These are phyloP conservation scores for Thraustochytrium striatum DNA, from an alignment of 352 stramenopile genomes.

Conservation along the genomic window DNA sequence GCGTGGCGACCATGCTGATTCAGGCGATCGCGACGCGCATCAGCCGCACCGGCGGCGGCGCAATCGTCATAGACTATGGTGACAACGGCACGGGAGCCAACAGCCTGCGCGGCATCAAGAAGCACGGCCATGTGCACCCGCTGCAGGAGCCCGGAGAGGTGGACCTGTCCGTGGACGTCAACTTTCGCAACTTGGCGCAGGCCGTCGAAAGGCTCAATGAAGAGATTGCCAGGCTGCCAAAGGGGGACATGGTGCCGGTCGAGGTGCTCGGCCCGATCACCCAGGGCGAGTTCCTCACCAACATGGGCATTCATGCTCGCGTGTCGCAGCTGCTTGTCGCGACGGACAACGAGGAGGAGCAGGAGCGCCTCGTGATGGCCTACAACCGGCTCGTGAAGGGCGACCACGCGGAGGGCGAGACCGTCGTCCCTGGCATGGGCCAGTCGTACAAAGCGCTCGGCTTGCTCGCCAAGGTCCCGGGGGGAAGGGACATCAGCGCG, in stretches of 20 bases:
- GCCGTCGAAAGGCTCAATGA: conserved; percentile 60
- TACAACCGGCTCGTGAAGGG: conserved; percentile 82
- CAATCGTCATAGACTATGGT: conserved; percentile 91
- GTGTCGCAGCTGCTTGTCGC: conserved; percentile 80
- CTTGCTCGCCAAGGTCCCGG: too few species aligned
- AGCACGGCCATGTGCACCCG: conserved; percentile 86
- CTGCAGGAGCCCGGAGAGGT: conserved; percentile 82
- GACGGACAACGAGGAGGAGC: conserved; percentile 67
- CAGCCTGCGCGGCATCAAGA: conserved; percentile 86
- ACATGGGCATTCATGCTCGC: conserved; percentile 88
- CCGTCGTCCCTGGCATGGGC: conserved; percentile 32
- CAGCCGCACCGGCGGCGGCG: conserved; percentile 69
- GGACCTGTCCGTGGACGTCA: conserved; percentile 73
- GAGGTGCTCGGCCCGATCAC: conserved; percentile 76
- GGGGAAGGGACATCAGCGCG: too few species aligned
- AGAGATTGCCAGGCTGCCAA: conserved; percentile 42
- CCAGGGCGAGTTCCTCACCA: conserved; percentile 85
- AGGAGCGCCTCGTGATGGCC: conserved; percentile 79
- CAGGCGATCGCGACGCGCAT: conserved; percentile 85
- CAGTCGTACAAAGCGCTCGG: conserved; percentile 42
- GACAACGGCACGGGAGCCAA: conserved; percentile 78
- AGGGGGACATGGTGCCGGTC: conserved; percentile 53
- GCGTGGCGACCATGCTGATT: conserved; percentile 77
- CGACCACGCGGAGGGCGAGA: conserved; percentile 80
- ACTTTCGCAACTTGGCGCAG: conserved; percentile 64